A percentile compares a stretch with the other conserved stretches of the same genome.
Evolutionary conservation across 2,329 filamentous ascomycete species (phyloP).

Genomic region (Podosphaera leucotricha): DNA sequence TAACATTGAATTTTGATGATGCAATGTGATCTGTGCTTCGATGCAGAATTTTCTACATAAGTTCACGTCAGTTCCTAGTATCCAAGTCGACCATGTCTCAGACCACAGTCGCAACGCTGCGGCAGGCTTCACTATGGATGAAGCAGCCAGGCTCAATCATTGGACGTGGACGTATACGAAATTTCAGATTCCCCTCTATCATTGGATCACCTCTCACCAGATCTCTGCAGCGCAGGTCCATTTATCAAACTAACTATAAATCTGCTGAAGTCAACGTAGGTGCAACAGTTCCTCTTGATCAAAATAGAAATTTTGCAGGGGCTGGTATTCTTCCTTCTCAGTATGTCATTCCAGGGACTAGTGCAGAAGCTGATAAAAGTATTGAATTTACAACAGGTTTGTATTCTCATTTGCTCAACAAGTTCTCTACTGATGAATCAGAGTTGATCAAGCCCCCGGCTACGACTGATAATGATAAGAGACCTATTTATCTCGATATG

Average conservation of each 20-base stretch:
- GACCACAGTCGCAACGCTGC: conserved; percentile 13
- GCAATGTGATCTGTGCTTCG: not conserved
- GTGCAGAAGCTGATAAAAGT: conserved; percentile 26
- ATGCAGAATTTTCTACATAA: not conserved
- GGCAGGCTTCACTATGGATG: conserved; percentile 15
- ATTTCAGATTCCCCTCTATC: conserved; percentile 6
- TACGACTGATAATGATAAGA: conserved; percentile 73
- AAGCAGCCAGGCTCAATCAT: conserved; percentile 10
- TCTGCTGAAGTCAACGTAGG: conserved; percentile 63
- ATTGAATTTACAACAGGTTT: conserved; percentile 59
- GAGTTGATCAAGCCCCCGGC: conserved; percentile 79
- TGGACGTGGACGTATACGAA: conserved; percentile 10
- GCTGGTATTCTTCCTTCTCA: conserved; percentile 14
- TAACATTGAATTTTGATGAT: not conserved
- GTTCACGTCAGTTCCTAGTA: not conserved
- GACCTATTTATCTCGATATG: conserved; percentile 96
- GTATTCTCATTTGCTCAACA: conserved; percentile 5
- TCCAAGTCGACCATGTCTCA: conserved; percentile 9
- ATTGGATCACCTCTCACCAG: conserved; percentile 8
- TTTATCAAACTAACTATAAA: conserved; percentile 59
- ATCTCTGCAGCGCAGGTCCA: conserved; percentile 38
- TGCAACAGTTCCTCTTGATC: conserved; percentile 65
- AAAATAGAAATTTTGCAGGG: conserved; percentile 49
- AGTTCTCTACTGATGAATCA: conserved; percentile 2
- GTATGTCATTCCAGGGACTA: conserved; percentile 10